phyloP scores from a whole-genome alignment of 495 filamentous ascomycete genomes.

The Baudoinia panamericana region DNA sequence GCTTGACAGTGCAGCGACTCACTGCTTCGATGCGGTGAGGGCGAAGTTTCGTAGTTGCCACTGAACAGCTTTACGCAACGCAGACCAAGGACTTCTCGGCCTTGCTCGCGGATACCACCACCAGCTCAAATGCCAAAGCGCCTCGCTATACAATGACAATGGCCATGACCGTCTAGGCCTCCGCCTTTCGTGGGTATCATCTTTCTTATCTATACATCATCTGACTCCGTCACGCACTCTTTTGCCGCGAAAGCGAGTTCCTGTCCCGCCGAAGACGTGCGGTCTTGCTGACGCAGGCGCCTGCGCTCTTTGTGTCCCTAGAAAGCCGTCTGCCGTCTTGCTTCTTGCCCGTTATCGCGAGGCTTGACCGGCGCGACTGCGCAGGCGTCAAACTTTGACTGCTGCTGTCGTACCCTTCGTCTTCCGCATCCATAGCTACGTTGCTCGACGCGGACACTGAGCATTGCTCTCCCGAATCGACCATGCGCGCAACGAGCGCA shows the following conservation, averaged over 20 bases:
- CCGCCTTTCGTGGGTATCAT: too few relatives aligned
- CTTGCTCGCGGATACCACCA: too few relatives aligned
- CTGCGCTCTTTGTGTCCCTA: slow-evolving; percentile 2
- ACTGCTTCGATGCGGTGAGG: too few relatives aligned
- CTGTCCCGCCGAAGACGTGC: neutral
- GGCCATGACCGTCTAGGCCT: too few relatives aligned
- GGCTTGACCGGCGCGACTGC: slow-evolving; percentile 1
- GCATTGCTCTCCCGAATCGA: slow-evolving; percentile 13
- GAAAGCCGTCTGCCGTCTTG: neutral
- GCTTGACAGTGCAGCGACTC: too few relatives aligned
- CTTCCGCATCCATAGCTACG: neutral
- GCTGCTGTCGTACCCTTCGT: slow-evolving; percentile 10
- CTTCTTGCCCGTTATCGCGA: neutral
- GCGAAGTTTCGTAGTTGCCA: too few relatives aligned
- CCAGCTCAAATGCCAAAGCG: too few relatives aligned
- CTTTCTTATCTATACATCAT: neutral
- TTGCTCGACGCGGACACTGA: neutral
- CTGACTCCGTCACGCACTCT: too few relatives aligned
- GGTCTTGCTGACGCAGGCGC: slow-evolving; percentile 10
- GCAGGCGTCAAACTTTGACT: slow-evolving; percentile 2
- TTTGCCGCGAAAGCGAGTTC: neutral
- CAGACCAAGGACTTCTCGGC: too few relatives aligned
- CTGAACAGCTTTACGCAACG: too few relatives aligned
- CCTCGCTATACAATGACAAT: too few relatives aligned
- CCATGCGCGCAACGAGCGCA: slow-evolving; percentile 12